These are phyloP conservation scores for Tarenaya hassleriana DNA, from an alignment of 345 rosid species.

Conservation along the genomic window DNA sequence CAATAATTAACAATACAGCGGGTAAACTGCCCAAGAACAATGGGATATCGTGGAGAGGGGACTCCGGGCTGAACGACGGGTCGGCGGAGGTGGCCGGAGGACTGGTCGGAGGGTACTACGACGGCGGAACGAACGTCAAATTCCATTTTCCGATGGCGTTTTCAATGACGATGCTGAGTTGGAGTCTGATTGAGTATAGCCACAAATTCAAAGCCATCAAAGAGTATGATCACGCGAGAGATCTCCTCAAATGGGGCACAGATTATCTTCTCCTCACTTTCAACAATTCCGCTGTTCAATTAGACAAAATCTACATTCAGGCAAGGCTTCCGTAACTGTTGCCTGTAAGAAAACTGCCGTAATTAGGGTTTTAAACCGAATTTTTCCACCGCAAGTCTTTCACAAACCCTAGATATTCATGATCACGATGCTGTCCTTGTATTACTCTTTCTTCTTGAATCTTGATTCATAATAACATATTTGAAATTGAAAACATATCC, in stretches of 20 bases:
- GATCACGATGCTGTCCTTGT: too few relatives aligned
- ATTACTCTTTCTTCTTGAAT: too few relatives aligned
- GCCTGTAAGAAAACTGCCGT: too few relatives aligned
- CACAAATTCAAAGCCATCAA: constrained; percentile 53
- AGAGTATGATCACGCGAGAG: constrained; percentile 56
- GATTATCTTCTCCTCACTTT: constrained; percentile 81
- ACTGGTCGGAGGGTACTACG: constrained; percentile 79
- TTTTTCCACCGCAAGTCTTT: too few relatives aligned
- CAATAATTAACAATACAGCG: too few relatives aligned
- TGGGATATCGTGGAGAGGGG: constrained; percentile 63
- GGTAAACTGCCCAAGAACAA: constrained; percentile 66
- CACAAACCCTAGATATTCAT: too few relatives aligned
- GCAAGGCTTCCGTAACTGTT: too few relatives aligned
- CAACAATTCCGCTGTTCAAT: constrained; percentile 54
- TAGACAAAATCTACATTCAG: constrained; percentile 59
- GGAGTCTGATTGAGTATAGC: constrained; percentile 81
- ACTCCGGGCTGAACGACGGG: constrained; percentile 69
- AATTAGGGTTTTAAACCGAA: too few relatives aligned
- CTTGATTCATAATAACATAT: too few relatives aligned
- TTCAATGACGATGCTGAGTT: constrained; percentile 85
- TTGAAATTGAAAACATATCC: not conserved
- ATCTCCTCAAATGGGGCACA: constrained; percentile 76
- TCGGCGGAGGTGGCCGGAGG: constrained; percentile 40
- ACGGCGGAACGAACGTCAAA: constrained; percentile 72
- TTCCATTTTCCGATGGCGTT: constrained; percentile 89